Conservation (phyloP, 495 filamentous ascomycete genomes). For the Penicillium lagena region DNA sequence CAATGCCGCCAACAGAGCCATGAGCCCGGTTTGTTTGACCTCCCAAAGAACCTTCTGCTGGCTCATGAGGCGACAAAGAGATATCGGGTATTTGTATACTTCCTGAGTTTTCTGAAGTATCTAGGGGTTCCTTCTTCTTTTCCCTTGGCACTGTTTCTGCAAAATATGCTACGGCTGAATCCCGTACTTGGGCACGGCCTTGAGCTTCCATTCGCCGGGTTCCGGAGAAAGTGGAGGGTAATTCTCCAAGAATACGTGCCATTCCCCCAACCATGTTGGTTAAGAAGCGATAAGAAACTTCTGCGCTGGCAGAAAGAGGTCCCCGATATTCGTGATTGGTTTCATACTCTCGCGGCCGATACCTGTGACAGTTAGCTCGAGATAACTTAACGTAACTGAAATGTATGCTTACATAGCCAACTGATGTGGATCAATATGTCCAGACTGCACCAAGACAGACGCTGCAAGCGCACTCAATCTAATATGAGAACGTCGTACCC, state of each 20-base stretch:
- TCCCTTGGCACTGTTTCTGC: no score
- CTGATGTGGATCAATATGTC: constrained; percentile 52
- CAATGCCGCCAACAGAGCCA: no score
- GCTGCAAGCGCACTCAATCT: constrained; percentile 61
- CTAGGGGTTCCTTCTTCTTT: no score
- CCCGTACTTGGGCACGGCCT: no score
- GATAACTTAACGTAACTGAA: no score
- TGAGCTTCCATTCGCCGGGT: constrained; percentile 39
- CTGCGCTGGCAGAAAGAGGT: constrained; percentile 64
- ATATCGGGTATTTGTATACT: no score
- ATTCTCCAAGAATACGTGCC: constrained; percentile 73
- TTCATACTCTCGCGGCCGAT: constrained; percentile 61
- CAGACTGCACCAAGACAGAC: constrained; percentile 51
- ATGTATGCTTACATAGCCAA: constrained; percentile 54
- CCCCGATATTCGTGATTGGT: constrained; percentile 67
- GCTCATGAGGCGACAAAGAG: no score
- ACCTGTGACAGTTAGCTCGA: constrained; percentile 30
- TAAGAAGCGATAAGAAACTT: constrained; percentile 70
- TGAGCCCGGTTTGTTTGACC: no score
- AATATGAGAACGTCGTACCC: constrained; percentile 52
- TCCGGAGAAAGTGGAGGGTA: constrained; percentile 46
- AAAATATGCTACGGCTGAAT: no score
- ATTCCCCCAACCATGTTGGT: constrained; percentile 72
- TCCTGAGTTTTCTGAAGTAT: no score
- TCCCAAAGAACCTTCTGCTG: no score